A percentile compares a stretch with the other conserved stretches of the same genome.
These are phyloP conservation scores for Cymbidium sinense DNA, from an alignment of 106 monocot genomes.

Conservation along the genomic window DNA sequence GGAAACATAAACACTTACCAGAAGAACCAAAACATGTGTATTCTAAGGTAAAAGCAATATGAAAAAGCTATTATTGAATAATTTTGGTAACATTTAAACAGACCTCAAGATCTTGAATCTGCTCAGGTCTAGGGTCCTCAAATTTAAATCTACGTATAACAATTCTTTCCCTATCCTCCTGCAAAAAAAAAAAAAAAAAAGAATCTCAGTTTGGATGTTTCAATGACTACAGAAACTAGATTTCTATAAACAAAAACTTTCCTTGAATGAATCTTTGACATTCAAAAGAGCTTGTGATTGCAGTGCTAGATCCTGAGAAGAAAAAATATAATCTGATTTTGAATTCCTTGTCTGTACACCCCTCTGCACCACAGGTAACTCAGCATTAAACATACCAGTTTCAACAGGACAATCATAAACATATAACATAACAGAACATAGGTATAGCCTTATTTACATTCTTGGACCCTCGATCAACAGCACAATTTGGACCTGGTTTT, in stretches of 20 bases:
- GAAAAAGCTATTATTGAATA: neutral
- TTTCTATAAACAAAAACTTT: slow-evolving; percentile 9
- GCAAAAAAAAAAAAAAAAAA: slow-evolving; percentile 5
- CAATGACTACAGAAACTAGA: neutral
- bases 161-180: slow-evolving; percentile 91
- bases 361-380: slow-evolving; percentile 28
- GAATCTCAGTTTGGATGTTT: neutral
- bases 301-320: slow-evolving; percentile 76
- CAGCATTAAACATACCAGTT: neutral
- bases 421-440: slow-evolving; percentile 21
- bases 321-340: slow-evolving; percentile 47
- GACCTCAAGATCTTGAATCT: slow-evolving; percentile 97
- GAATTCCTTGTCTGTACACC: slow-evolving; percentile 50
- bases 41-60: neutral
- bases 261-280: slow-evolving; percentile 95
- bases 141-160: slow-evolving; percentile 85
- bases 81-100: slow-evolving; percentile 3
- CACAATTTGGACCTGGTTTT: slow-evolving; percentile 41
- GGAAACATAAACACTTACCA: neutral
- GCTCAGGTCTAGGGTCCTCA: slow-evolving; percentile 94
- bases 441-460: slow-evolving; percentile 41
- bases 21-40: neutral
- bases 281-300: slow-evolving; percentile 93
- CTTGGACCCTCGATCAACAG: slow-evolving; percentile 49
- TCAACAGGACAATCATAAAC: neutral